Evolutionary conservation across 2,329 filamentous ascomycete species (phyloP), one percentile per base, ranked within the genome.

Genomic region (Pseudopyrenochaeta lycopersici): DNA sequence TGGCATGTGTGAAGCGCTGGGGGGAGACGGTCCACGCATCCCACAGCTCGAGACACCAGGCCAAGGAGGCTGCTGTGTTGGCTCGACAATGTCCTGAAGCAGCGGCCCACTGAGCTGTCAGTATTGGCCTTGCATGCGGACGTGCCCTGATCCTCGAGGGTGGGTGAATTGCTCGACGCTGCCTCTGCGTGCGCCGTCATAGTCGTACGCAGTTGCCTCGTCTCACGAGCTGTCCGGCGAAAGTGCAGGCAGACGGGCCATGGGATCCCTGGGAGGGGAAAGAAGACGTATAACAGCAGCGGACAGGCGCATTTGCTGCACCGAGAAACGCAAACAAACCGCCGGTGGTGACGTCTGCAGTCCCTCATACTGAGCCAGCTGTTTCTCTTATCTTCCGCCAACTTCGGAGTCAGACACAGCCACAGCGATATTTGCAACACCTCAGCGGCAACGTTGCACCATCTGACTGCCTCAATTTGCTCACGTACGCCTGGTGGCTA

Each of bases 281-380:
- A 23, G 31, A 32, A 39, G 52, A 27, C 21, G 32, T 46, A 29
- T 46, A 41, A 33, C 45, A 46, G 42, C 33, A 39, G 43, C 42
- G 30, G 44, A 39, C 32, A 51, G 38, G 48, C 43, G 14, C 41
- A 29, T 32, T 36, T 30, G 17, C 39, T 38, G 32, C 17, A 31
- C 4, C n/a, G 21, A 21, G 46, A 20, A 27, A 39, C 43, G 50
- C 52, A 46, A 46, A 49, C 2, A 52, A 55, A 46, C 55, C 52
- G 52, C 55, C 55, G 55, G 52, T 45, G 27, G 50, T 56, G 50
- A 56, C 54, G 50, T 56, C 54, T 56, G 32, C 44, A 45, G 40
- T n/a, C 32, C 49, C 46, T 42, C 54, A 46, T 49, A 56, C 46
- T 46, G 46, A 53, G 46, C 43, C 54, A 41, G 35, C 35, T 48